Evolutionary conservation across 2,329 filamentous ascomycete species (phyloP).

Genomic region (Rugonectria rugulosa): DNA sequence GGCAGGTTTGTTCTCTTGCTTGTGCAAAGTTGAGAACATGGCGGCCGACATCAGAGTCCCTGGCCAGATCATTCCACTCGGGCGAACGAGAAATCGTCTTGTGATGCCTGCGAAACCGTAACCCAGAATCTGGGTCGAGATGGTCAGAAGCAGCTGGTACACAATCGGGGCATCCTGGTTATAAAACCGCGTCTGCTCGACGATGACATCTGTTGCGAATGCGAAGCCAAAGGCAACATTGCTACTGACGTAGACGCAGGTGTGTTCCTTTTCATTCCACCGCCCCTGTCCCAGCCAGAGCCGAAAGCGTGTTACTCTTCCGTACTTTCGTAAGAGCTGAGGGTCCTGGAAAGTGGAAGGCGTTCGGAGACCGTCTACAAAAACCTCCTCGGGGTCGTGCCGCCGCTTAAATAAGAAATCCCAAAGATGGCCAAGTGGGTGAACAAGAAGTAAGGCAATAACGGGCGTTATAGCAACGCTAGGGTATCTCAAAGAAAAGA

Average conservation of each 20-base stretch:
- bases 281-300: constrained; percentile 80
- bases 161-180: constrained; percentile 78
- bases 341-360: constrained; percentile 28
- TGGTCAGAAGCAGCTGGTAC: constrained; percentile 83
- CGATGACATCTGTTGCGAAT: constrained; percentile 88
- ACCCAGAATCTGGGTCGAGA: constrained; percentile 86
- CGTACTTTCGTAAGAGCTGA: constrained; percentile 28
- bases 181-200: constrained; percentile 90
- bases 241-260: constrained; percentile 87
- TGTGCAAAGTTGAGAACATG: constrained; percentile 89
- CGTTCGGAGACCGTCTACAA: constrained; percentile 56
- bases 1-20: constrained; percentile 80
- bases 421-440: constrained; percentile 83
- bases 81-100: constrained; percentile 81
- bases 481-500: constrained; percentile 89
- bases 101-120: constrained; percentile 88
- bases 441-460: constrained; percentile 84
- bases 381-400: constrained; percentile 58
- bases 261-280: constrained; percentile 91
- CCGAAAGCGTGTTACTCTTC: constrained; percentile 57
- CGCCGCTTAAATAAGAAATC: constrained; percentile 74
- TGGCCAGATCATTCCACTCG: constrained; percentile 92
- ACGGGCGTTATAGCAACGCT: constrained; percentile 90
- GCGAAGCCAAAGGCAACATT: constrained; percentile 91
- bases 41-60: constrained; percentile 86